Conservation (phyloP, 352 stramenopile genomes). For the Plasmopara viticola region DNA sequence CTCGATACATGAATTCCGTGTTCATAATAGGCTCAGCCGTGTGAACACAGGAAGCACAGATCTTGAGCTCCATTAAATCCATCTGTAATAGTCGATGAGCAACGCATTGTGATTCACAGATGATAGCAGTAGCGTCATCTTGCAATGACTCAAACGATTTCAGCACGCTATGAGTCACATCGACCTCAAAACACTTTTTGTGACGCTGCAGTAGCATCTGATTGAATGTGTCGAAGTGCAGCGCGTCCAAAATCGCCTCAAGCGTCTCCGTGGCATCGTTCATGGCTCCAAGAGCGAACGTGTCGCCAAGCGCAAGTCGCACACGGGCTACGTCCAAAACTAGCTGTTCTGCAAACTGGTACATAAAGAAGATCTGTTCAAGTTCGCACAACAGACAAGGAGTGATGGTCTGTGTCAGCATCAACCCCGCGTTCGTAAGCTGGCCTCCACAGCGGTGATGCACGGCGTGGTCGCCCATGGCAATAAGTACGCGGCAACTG, state of each 20-base stretch:
- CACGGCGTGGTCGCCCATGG: conserved; percentile 66
- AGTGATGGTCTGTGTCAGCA: conserved; percentile 5
- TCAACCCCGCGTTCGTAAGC: conserved; percentile 19
- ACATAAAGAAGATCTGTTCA: conserved; percentile 81
- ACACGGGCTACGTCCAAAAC: conserved; percentile 73
- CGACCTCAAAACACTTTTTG: conserved; percentile 4
- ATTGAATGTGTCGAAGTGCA: conserved; percentile 78
- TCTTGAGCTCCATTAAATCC: conserved; percentile 80
- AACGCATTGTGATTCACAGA: conserved; percentile 75
- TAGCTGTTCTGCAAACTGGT: conserved; percentile 74
- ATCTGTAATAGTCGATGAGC: conserved; percentile 81
- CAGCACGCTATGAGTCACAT: conserved; percentile 11
- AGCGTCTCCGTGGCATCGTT: conserved; percentile 83
- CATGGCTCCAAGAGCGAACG: conserved; percentile 76
- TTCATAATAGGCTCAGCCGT: conserved; percentile 77
- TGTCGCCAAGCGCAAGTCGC: conserved; percentile 47
- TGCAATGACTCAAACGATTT: conserved; percentile 49
- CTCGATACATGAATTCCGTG: conserved; percentile 77
- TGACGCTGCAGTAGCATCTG: conserved; percentile 55
- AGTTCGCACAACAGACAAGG: conserved; percentile 77
- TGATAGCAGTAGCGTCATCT: conserved; percentile 56
- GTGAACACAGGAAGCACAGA: conserved; percentile 49
- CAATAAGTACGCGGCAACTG: conserved; percentile 76
- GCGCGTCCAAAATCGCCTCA: conserved; percentile 68
- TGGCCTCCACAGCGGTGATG: conserved; percentile 55